These are phyloP conservation scores for Yamadazyma friedrichii DNA, from an alignment of 1,139 yeast genomes.

Conservation along the genomic window DNA sequence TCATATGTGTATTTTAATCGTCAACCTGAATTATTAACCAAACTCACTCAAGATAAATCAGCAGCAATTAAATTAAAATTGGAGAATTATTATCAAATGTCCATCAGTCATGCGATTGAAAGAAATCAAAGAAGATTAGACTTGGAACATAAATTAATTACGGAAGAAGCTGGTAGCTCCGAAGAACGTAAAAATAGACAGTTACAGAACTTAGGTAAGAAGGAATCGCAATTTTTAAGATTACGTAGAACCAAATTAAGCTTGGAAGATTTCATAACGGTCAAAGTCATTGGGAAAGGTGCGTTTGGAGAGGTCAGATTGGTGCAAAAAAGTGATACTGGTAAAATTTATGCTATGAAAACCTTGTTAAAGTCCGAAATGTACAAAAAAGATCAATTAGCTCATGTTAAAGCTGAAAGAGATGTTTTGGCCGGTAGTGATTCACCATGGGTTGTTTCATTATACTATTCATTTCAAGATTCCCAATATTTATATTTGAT, in stretches of 20 bases:
- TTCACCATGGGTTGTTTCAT: slow-evolving; percentile 84
- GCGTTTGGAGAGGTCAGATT: slow-evolving; percentile 84
- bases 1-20: slow-evolving; percentile 77
- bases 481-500: slow-evolving; percentile 70
- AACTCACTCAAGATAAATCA: slow-evolving; percentile 69
- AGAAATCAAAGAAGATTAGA: slow-evolving; percentile 76
- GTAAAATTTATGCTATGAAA: slow-evolving; percentile 84
- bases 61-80: slow-evolving; percentile 68
- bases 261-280: slow-evolving; percentile 73
- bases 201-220: slow-evolving; percentile 65
- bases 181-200: slow-evolving; percentile 77
- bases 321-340: slow-evolving; percentile 81
- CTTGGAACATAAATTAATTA: slow-evolving; percentile 62
- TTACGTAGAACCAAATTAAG: slow-evolving; percentile 73
- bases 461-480: slow-evolving; percentile 81
- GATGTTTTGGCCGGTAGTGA: slow-evolving; percentile 83
- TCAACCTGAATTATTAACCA: slow-evolving; percentile 74
- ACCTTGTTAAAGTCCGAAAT: slow-evolving; percentile 75
- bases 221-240: slow-evolving; percentile 75
- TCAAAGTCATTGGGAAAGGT: slow-evolving; percentile 83
- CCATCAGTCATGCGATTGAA: slow-evolving; percentile 78
- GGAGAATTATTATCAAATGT: slow-evolving; percentile 73
- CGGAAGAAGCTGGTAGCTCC: slow-evolving; percentile 60
- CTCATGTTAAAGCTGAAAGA: slow-evolving; percentile 84
- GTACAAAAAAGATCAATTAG: slow-evolving; percentile 81